Percentiles rank a stretch among this genome's conserved stretches.
Evolutionary conservation across 208 protist genomes (phyloP).

Genomic region (Trichomonas tenax): DNA sequence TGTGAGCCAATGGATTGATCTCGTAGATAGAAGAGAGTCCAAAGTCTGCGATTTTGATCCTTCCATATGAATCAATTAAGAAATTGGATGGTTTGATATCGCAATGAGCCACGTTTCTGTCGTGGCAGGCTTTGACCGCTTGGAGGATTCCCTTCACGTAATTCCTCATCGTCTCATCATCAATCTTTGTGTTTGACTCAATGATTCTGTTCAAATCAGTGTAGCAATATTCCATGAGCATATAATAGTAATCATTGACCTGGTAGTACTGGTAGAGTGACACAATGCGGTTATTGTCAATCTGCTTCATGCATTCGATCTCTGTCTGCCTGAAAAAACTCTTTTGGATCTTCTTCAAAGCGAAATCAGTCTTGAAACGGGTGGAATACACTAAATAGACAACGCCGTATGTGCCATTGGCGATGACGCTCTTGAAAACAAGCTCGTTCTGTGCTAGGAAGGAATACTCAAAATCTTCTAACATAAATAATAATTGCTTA

Average conservation of each 20-base stretch:
- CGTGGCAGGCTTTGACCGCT: not conserved
- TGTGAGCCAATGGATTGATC: not conserved
- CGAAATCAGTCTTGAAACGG: not conserved
- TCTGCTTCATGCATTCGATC: not conserved
- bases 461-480: too few relatives aligned
- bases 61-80: constrained; percentile 50
- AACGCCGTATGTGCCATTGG: not conserved
- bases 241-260: not conserved
- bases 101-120: constrained; percentile 44
- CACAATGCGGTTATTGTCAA: not conserved
- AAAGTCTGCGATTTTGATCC: constrained; percentile 54
- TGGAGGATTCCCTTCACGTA: too few relatives aligned
- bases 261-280: not conserved
- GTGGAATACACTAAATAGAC: not conserved
- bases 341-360: not conserved
- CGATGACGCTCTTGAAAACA: not conserved
- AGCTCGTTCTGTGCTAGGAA: not conserved
- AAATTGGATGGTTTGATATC: constrained; percentile 71
- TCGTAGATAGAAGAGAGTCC: constrained; percentile 34
- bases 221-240: not conserved
- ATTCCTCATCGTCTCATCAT: not conserved
- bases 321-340: not conserved
- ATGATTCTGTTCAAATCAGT: not conserved
- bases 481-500: too few relatives aligned
- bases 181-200: not conserved